A percentile compares a stretch with the other conserved stretches of the same genome.
Evolutionary conservation across 768 basidiomycete genomes (phyloP).

Genomic region (Russula lepida): DNA sequence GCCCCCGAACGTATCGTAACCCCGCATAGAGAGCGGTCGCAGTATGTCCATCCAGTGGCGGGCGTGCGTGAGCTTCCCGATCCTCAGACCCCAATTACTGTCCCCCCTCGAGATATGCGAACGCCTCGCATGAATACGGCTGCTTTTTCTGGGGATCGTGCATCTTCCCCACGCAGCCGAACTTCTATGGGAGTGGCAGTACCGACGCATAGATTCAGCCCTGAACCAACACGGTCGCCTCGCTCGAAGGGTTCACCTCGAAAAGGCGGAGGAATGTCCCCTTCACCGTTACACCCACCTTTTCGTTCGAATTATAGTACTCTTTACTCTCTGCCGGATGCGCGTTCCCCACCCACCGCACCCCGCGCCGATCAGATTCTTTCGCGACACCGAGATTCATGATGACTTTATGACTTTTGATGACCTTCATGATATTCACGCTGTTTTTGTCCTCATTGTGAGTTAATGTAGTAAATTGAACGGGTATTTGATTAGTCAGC

Average conservation of each 20-base stretch:
- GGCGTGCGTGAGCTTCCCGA: background rate
- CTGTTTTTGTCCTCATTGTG: background rate
- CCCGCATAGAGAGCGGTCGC: background rate
- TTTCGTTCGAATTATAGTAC: background rate
- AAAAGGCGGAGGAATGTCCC: background rate
- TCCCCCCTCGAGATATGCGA: background rate
- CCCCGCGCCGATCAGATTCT: conserved; percentile 11
- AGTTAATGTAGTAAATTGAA: background rate
- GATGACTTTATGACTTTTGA: conserved; percentile 9
- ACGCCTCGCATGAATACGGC: background rate
- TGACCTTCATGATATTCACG: conserved; percentile 8
- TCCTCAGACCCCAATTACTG: background rate
- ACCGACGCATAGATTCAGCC: background rate
- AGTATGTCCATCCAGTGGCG: background rate
- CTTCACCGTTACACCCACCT: background rate
- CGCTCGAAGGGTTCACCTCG: conserved; percentile 7
- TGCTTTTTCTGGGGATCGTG: background rate
- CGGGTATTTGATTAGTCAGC: conserved; percentile 6
- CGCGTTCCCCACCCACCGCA: conserved; percentile 8
- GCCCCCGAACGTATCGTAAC: background rate
- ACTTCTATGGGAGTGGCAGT: background rate
- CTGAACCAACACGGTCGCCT: background rate
- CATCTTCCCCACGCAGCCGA: background rate
- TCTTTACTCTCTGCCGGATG: conserved; percentile 2
- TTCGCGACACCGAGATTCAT: conserved; percentile 10